phyloP scores from a whole-genome alignment of 345 rosid species.

The Noccaea caerulescens region DNA sequence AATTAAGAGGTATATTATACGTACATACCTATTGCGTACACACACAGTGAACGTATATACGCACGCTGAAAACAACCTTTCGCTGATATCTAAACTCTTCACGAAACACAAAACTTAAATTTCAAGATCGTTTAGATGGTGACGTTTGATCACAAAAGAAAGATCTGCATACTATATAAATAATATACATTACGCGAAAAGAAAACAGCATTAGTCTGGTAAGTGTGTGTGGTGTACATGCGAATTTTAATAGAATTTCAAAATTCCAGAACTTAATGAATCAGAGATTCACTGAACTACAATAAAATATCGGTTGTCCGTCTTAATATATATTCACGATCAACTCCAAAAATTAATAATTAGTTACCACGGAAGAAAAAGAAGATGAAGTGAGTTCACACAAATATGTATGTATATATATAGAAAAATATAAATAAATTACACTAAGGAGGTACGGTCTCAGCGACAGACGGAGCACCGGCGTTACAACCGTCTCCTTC shows the following conservation, averaged over 20 bases:
- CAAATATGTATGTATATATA: slow-evolving; percentile 4
- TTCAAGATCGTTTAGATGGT: not conserved
- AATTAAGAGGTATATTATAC: not conserved
- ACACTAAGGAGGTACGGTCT: slow-evolving; percentile 33
- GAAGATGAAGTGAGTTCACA: slow-evolving; percentile 31
- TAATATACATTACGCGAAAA: not conserved
- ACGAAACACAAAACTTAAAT: not conserved
- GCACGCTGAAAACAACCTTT: slow-evolving; percentile 23
- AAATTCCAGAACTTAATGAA: slow-evolving; percentile 8
- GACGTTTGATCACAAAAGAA: slow-evolving; percentile 14
- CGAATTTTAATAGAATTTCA: slow-evolving; percentile 11
- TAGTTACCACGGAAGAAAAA: slow-evolving; percentile 10
- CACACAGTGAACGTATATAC: not conserved
- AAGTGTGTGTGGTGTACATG: slow-evolving; percentile 4
- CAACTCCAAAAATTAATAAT: not conserved
- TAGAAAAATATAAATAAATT: not conserved
- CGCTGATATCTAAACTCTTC: slow-evolving; percentile 3
- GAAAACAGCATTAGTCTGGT: not conserved
- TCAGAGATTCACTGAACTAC: slow-evolving; percentile 11
- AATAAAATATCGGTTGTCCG: not conserved
- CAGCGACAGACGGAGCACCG: slow-evolving; percentile 30
- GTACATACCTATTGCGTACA: slow-evolving; percentile 18
- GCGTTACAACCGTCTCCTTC: slow-evolving; percentile 32
- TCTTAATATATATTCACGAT: slow-evolving; percentile 15
- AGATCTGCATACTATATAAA: slow-evolving; percentile 5